Evolutionary conservation across 2,329 filamentous ascomycete genomes (phyloP), one percentile per base, ranked within the genome.

Genomic region (Botrytis medusae): DNA sequence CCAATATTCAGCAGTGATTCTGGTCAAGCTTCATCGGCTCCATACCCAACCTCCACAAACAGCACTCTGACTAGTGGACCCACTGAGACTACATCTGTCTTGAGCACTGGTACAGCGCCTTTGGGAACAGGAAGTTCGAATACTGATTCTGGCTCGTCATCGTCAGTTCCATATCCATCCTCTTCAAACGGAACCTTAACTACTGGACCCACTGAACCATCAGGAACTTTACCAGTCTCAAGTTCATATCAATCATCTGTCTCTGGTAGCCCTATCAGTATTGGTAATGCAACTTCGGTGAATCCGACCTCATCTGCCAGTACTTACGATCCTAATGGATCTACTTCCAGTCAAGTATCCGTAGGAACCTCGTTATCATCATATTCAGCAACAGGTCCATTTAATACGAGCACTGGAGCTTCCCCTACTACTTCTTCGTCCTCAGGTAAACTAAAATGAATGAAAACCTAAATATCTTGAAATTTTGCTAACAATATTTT

Each of bases 101-200:
- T 44, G 20, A 68, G 34, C n/a, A 48, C 16, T 48, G 51, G 67
- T 29, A 69, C 65, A n/a, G 40, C 32, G 37, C n/a, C 54, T 40
- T 20, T 63, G 14, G 71, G 57, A n/a, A 69, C 71, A 62, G 70
- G 68, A 64, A 65, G 64, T 44, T 74, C 73, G 25, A 74, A 69
- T 61, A 67, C 69, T 40, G 48, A 71, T n/a, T 65, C 70, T 60
- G 42, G 60, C 4, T 48, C 62, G 14, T 67, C 73, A 9, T 67
- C 75, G 5, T 72, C 73, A 12, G 37, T 61, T 60, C 73, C 75
- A 37, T 76, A 72, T 37, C 62, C 73, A 67, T 65, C 48, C 34
- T 42, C 72, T 34, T 73, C 69, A n/a, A 75, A 73, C 44, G 61
- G 65, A 12, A 76, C 75, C 6, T 63, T 60, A 16, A 34, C 61